Base-by-base conservation (phyloP, 2,329 filamentous ascomycete genomes). In the Trichoderma endophyticum region DNA sequence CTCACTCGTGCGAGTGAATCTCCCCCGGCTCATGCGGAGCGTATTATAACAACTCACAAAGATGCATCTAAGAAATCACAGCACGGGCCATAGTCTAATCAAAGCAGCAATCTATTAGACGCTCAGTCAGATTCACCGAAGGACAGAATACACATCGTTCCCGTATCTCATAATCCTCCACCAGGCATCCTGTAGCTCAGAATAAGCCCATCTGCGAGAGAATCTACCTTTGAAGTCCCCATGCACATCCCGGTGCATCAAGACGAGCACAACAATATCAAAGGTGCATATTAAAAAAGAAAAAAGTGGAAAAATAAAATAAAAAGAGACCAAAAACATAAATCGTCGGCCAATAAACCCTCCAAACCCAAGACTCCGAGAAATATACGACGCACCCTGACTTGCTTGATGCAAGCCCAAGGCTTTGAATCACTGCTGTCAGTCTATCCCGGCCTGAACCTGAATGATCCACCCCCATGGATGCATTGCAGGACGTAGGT, bases 311-410 rank as follows among this genome's bases (percentile, higher is more conserved):
- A 34, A 34, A 21, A 73, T 39, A 43, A 43, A 9, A 9, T 43
- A 43, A 43, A 64, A 70, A 75, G 73, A 74, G 72, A 57, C 73
- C 69, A 77, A 75, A 78, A 79, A 77, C 77, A 80, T 79, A 79
- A 81, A 80, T 77, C 79, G 78, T 81, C 77, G 78, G 80, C 79
- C 79, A 76, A 77, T 80, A 77, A 77, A 59, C 77, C 79, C 76
- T 79, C 79, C 78, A 80, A 81, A 81, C 76, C 81, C 81, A 81
- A 76, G 80, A 82, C 81, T 82, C 81, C 81, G 77, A 79, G 77
- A 80, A 82, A 81, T 79, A 80, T 80, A 81, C 77, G 77, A 78
- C 75, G 75, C 75, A 74, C 76, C 75, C 74, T 72, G 74, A 73
- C 77, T 77, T 75, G 75, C 76, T 12, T 48, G 77, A 77, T 73